These are phyloP conservation scores for Erysiphe pisi DNA, from an alignment of 2,329 filamentous ascomycete species.

Conservation along the genomic window DNA sequence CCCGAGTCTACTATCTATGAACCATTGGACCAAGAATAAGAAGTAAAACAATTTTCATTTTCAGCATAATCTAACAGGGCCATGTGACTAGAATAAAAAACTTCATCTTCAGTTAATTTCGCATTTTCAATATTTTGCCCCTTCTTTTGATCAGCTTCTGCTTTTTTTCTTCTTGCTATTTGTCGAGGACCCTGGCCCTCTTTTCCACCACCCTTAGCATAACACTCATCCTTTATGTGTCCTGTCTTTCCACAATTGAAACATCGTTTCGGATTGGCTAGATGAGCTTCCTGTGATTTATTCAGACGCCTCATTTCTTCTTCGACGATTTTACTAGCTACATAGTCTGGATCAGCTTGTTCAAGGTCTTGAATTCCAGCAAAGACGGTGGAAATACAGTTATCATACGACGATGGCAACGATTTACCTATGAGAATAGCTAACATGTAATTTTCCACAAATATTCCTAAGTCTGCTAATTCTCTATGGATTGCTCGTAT, in stretches of 20 bases:
- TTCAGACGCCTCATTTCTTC: neutral
- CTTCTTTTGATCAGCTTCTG: neutral
- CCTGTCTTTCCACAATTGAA: neutral
- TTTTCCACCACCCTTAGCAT: slow-evolving; percentile 16
- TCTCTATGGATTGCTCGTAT: neutral
- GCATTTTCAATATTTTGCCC: neutral
- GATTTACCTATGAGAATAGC: neutral
- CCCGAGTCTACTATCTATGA: slow-evolving; percentile 24
- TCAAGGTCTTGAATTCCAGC: neutral
- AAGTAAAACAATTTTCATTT: neutral
- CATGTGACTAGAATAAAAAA: neutral
- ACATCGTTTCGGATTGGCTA: neutral
- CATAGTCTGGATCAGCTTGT: neutral
- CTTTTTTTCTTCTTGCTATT: slow-evolving; percentile 20
- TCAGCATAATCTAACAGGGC: neutral
- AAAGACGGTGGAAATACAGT: neutral
- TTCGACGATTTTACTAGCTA: slow-evolving; percentile 18
- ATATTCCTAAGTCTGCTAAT: slow-evolving; percentile 17
- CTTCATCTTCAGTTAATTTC: neutral
- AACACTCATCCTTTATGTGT: slow-evolving; percentile 18
- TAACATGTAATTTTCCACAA: slow-evolving; percentile 10
- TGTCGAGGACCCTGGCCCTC: neutral
- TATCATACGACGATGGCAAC: no score
- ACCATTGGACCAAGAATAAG: neutral
- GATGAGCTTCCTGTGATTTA: neutral